Evolutionary conservation across 257 asterid species (phyloP), one percentile per base, ranked within the genome.

Genomic region (Petunia secreta): DNA sequence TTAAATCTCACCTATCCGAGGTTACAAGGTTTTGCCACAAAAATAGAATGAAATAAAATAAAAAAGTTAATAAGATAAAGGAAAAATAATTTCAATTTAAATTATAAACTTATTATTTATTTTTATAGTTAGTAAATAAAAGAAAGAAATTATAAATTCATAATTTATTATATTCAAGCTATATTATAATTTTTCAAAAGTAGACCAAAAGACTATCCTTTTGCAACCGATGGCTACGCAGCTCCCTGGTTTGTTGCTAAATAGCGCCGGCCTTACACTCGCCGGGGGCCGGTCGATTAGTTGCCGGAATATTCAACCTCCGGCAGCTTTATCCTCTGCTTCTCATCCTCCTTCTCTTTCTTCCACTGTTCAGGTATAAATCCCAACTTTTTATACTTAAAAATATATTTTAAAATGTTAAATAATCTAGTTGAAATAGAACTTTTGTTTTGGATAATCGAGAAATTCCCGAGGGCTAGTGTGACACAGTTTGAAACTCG

Each of bases 291-390:
- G 67, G 62, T 36, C 25, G 52, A 69, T 75, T 80, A 87, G 67
- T 73, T 79, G 81, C 75, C 91, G 90, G 5, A 75, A 73, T 60
- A 11, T 58, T 66, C 62, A 89, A 1, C 77, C 88, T 13, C 78
- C 85, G 14, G 79, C 88, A n/a, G 63, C 88, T 52, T 67, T 81
- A 46, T 60, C 89, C 64, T 82, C 93, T 13, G 86, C 85, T 25
- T 25, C 25, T 13, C 85, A 80, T 46, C 85, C 88, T 82, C 85
- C 92, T 63, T 68, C 91, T 50, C 81, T 88, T 63, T 78, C 97
- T 58, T 89, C 97, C 79, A 83, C 85, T 63, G 86, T 91, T 75
- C 96, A 94, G 97, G 98, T 73, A 36, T 11, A 6, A 40, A 3
- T 15, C 75, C 75, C 54, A 66, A 15, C 75, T 66, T 66, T 40